These are phyloP conservation scores for Rubus parviflorus DNA, from an alignment of 306 rosid species.

Conservation along the genomic window DNA sequence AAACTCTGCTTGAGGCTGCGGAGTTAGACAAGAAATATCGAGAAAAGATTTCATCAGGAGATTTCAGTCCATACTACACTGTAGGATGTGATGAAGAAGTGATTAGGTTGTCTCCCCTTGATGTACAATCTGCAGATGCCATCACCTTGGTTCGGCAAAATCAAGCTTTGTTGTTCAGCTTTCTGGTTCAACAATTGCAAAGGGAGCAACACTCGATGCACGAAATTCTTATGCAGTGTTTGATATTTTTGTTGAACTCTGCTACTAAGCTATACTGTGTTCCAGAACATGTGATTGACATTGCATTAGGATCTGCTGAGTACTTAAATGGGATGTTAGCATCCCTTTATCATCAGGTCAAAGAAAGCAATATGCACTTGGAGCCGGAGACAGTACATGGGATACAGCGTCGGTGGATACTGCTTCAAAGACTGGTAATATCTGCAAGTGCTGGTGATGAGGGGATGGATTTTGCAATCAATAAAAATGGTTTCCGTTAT, in stretches of 20 bases:
- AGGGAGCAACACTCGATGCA: slow-evolving; percentile 73
- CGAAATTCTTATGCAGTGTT: slow-evolving; percentile 89
- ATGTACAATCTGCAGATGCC: slow-evolving; percentile 71
- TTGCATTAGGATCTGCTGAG: slow-evolving; percentile 75
- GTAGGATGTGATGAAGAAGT: slow-evolving; percentile 66
- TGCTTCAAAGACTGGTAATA: slow-evolving; percentile 74
- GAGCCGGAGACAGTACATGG: slow-evolving; percentile 61
- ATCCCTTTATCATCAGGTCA: slow-evolving; percentile 55
- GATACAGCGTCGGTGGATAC: slow-evolving; percentile 77
- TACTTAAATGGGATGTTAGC: slow-evolving; percentile 62
- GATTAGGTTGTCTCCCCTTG: slow-evolving; percentile 55
- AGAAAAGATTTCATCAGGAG: slow-evolving; percentile 48
- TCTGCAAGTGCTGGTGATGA: slow-evolving; percentile 70
- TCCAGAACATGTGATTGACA: slow-evolving; percentile 73
- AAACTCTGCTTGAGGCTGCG: slow-evolving; percentile 82
- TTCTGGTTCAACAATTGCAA: slow-evolving; percentile 60
- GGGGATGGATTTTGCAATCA: slow-evolving; percentile 46
- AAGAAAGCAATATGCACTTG: slow-evolving; percentile 52
- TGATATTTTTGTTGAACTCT: slow-evolving; percentile 70
- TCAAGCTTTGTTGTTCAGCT: slow-evolving; percentile 76
- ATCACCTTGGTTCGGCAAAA: slow-evolving; percentile 87
- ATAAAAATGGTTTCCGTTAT: slow-evolving; percentile 42
- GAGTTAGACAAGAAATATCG: slow-evolving; percentile 73
- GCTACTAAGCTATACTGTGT: slow-evolving; percentile 76
- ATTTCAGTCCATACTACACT: slow-evolving; percentile 36